Conservation (phyloP, 148 eudicot species). For the Rhododendron henanense region DNA sequence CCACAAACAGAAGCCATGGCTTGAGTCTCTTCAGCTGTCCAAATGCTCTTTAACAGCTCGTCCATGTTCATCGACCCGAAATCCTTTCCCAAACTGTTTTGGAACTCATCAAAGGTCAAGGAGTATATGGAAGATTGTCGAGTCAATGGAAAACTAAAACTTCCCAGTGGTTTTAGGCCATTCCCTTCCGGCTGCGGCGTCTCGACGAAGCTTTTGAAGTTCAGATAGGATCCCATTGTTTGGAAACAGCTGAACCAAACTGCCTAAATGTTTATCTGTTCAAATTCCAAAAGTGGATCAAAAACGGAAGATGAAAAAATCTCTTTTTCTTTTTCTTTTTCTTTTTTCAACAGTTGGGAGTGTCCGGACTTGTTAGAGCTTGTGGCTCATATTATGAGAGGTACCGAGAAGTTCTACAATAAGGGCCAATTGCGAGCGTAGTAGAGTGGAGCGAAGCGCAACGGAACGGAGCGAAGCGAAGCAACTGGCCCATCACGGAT, state of each 20-base stretch:
- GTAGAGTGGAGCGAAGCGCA: no score
- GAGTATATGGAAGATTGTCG: conserved; percentile 49
- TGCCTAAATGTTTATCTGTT: not conserved
- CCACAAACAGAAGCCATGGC: conserved; percentile 18
- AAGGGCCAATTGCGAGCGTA: no score
- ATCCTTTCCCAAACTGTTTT: conserved; percentile 44
- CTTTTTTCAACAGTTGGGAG: not conserved
- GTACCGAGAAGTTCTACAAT: no score
- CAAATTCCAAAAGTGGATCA: not conserved
- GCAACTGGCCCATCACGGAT: no score
- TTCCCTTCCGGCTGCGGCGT: conserved; percentile 22
- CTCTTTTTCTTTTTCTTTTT: not conserved
- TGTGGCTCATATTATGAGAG: no score
- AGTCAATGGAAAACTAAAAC: conserved; percentile 22
- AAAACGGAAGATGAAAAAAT: not conserved
- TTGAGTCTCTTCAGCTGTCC: conserved; percentile 56
- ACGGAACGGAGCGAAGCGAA: no score
- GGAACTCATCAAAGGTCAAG: conserved; percentile 53
- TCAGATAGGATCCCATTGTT: conserved; percentile 40
- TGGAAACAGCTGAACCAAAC: conserved; percentile 11
- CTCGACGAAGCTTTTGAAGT: conserved; percentile 37
- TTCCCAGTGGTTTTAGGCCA: conserved; percentile 18
- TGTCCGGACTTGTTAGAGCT: not conserved
- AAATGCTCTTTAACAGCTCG: conserved; percentile 48
- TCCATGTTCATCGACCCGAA: conserved; percentile 67